These are phyloP conservation scores for Coemansia guatemalensis DNA, from an alignment of 192 early-diverging fungal species.

Conservation along the genomic window DNA sequence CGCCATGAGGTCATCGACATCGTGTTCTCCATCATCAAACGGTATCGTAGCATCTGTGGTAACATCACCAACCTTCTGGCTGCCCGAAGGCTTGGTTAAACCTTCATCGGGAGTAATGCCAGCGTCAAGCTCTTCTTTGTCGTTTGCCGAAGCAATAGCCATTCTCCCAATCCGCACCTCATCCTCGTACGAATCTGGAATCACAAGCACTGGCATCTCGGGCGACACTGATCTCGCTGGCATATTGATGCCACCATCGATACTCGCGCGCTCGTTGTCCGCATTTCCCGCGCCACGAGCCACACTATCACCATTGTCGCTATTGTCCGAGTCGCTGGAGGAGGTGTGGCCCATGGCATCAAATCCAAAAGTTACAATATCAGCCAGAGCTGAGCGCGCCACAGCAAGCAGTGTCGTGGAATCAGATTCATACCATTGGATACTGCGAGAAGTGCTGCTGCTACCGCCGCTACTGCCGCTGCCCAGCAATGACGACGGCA, in stretches of 20 bases:
- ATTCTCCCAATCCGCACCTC: conserved; percentile 2
- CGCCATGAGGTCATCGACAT: conserved; percentile 26
- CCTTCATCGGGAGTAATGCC: too few relatives aligned
- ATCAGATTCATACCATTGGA: conserved; percentile 44
- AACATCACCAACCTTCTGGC: not conserved
- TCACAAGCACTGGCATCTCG: conserved; percentile 41
- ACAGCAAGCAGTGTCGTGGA: conserved; percentile 7
- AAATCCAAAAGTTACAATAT: conserved; percentile 28
- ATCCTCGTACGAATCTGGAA: conserved; percentile 9
- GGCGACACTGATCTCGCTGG: conserved; percentile 26
- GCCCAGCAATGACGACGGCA: not conserved
- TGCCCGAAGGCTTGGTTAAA: not conserved
- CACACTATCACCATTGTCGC: not conserved
- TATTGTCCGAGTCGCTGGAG: not conserved
- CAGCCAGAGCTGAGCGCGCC: conserved; percentile 21
- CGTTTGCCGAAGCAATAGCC: not conserved
- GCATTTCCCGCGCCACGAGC: not conserved
- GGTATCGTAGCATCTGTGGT: not conserved
- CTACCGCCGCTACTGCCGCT: not conserved
- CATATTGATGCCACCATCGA: not conserved
- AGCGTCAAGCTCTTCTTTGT: not conserved
- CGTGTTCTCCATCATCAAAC: not conserved
- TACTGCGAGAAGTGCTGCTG: not conserved
- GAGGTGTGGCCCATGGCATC: not conserved
- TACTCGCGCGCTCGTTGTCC: not conserved